These are phyloP conservation scores for Apophysomyces ossiformis DNA, from an alignment of 371 early-diverging fungal genomes.

Conservation along the genomic window DNA sequence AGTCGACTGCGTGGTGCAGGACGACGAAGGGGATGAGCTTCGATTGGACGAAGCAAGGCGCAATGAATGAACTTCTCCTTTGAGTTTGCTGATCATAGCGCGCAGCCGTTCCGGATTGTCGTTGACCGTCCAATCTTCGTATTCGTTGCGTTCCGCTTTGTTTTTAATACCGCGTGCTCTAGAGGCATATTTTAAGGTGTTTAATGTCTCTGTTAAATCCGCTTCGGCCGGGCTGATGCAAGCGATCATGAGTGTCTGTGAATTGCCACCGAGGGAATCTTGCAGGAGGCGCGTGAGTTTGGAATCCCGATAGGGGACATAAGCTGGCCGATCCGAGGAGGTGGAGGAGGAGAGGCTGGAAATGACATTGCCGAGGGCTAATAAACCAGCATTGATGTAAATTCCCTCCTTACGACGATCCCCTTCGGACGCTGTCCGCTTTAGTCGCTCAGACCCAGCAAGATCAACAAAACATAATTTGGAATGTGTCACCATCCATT, in stretches of 20 bases:
- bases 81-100: conserved; percentile 48
- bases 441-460: conserved; percentile 98
- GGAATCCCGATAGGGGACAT: conserved; percentile 96
- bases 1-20: conserved; percentile 3
- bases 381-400: conserved; percentile 97
- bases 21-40: background rate
- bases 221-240: conserved; percentile 75
- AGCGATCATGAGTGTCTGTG: conserved; percentile 84
- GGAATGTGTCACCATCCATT: conserved; percentile 58
- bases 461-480: conserved; percentile 98
- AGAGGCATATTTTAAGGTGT: conserved; percentile 85
- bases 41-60: conserved; percentile 12
- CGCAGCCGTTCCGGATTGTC: conserved; percentile 52
- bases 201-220: conserved; percentile 80
- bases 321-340: conserved; percentile 70
- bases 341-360: conserved; percentile 92
- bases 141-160: conserved; percentile 64
- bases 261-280: conserved; percentile 89
- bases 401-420: conserved; percentile 97
- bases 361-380: conserved; percentile 99
- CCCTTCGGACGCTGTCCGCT: conserved; percentile 93
- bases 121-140: conserved; percentile 48
- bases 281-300: conserved; percentile 94
- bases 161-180: conserved; percentile 79
- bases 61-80: conserved; percentile 42